A percentile compares a stretch with the other conserved stretches of the same genome.
Evolutionary conservation across 2,329 filamentous ascomycete genomes (phyloP).

Genomic region (Metarhizium brunneum): DNA sequence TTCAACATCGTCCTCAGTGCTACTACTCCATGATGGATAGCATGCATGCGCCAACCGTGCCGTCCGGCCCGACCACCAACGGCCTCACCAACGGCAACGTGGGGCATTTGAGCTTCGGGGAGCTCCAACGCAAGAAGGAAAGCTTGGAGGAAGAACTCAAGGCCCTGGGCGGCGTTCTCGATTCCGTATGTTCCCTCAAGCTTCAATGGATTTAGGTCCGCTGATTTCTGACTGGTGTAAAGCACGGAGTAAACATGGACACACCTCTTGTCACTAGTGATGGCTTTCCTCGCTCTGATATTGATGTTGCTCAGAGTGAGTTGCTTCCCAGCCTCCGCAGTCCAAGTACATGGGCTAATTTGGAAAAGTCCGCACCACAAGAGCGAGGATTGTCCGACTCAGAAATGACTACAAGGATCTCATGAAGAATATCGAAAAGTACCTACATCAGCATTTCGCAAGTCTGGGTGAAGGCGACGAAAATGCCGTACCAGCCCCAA

Average conservation of each 20-base stretch:
- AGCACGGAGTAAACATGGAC: constrained; percentile 93
- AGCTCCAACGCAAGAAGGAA: constrained; percentile 79
- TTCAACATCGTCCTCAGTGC: not conserved
- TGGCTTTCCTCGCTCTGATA: constrained; percentile 85
- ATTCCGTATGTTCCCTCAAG: constrained; percentile 53
- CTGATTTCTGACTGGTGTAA: constrained; percentile 13
- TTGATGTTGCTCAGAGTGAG: constrained; percentile 90
- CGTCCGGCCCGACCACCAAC: constrained; percentile 66
- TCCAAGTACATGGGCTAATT: constrained; percentile 8
- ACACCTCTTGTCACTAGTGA: constrained; percentile 80
- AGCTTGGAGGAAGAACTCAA: constrained; percentile 78
- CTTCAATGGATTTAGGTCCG: not conserved
- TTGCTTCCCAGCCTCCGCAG: not conserved
- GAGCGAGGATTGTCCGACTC: constrained; percentile 78
- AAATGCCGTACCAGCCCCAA: constrained; percentile 8
- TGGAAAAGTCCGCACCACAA: constrained; percentile 75
- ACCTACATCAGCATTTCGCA: constrained; percentile 88
- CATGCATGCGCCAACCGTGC: constrained; percentile 48
- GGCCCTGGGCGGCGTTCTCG: constrained; percentile 76
- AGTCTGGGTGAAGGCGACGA: constrained; percentile 46
- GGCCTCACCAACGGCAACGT: constrained; percentile 51
- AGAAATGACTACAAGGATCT: constrained; percentile 90
- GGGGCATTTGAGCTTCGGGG: constrained; percentile 58
- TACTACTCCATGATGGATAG: constrained; percentile 35
- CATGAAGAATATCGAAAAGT: constrained; percentile 75